phyloP scores from a whole-genome alignment of 1,139 yeast species.

The Arxiozyma slooffiae region DNA sequence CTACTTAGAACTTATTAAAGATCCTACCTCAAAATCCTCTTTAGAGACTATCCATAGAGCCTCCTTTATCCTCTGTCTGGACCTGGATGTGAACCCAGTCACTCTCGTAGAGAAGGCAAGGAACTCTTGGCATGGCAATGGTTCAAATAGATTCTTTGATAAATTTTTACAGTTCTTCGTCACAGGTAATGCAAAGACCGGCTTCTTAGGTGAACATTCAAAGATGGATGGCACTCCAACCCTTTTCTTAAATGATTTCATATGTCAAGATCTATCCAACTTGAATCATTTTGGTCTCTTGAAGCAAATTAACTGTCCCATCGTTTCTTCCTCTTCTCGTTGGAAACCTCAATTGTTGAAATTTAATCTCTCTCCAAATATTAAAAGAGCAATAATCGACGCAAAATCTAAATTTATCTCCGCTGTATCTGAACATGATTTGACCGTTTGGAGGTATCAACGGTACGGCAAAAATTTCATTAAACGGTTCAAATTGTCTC shows the following conservation, averaged over 20 bases:
- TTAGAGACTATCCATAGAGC: slow-evolving; percentile 65
- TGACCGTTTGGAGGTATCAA: slow-evolving; percentile 58
- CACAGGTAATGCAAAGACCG: slow-evolving; percentile 76
- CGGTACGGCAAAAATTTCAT: slow-evolving; percentile 66
- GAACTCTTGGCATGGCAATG: slow-evolving; percentile 92
- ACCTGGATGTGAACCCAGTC: slow-evolving; percentile 53
- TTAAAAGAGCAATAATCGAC: slow-evolving; percentile 42
- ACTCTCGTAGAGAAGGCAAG: slow-evolving; percentile 80
- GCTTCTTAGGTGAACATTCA: slow-evolving; percentile 93
- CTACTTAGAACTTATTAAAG: slow-evolving; percentile 48
- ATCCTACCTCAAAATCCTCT: slow-evolving; percentile 47
- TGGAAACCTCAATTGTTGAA: slow-evolving; percentile 15
- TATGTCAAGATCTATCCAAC: slow-evolving; percentile 48
- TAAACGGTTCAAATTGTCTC: slow-evolving; percentile 59
- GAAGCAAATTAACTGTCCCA: slow-evolving; percentile 8
- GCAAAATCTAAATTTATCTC: slow-evolving; percentile 50
- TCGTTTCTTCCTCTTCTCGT: slow-evolving; percentile 12
- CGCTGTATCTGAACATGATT: slow-evolving; percentile 45
- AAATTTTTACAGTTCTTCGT: slow-evolving; percentile 84
- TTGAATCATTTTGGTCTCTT: slow-evolving; percentile 37
- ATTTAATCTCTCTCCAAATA: slow-evolving; percentile 45
- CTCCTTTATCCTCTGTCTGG: slow-evolving; percentile 74
- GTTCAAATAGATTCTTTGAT: slow-evolving; percentile 82
- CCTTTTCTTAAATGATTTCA: slow-evolving; percentile 71
- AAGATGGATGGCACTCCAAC: slow-evolving; percentile 99